Evolutionary conservation across 495 filamentous ascomycete species (phyloP).

Genomic region (Aspergillus egyptiacus): DNA sequence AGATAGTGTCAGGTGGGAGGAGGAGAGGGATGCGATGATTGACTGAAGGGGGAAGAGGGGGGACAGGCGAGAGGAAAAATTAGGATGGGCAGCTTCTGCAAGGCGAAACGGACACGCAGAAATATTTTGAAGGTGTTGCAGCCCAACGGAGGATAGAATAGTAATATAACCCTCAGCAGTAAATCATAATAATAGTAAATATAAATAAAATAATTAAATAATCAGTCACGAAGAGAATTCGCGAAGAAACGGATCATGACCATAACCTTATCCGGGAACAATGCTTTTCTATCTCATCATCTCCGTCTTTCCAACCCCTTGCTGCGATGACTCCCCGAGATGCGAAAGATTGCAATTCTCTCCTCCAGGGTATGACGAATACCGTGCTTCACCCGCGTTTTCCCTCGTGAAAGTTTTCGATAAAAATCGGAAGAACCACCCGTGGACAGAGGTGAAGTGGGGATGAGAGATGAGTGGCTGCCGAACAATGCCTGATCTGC

Average conservation of each 20-base stretch:
- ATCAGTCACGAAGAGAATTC: not conserved
- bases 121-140: slow-evolving; percentile 15
- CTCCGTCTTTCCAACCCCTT: not conserved
- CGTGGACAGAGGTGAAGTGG: slow-evolving; percentile 13
- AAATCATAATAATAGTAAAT: slow-evolving; percentile 2
- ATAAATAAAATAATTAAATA: slow-evolving; percentile 3
- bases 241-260: slow-evolving; percentile 12
- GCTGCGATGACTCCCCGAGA: not conserved
- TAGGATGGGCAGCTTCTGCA: not conserved
- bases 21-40: not conserved
- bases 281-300: slow-evolving; percentile 2
- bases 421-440: slow-evolving; percentile 3
- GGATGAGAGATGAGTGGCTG: slow-evolving; percentile 13
- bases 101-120: slow-evolving; percentile 10
- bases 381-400: too few relatives aligned
- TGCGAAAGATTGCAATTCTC: not conserved
- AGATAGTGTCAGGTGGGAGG: not conserved
- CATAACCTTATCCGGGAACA: slow-evolving; percentile 2
- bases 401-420: slow-evolving; percentile 6
- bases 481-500: slow-evolving; percentile 19
- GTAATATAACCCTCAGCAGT: too few relatives aligned
- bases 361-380: slow-evolving; percentile 5
- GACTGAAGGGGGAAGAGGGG: slow-evolving; percentile 1
- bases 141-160: slow-evolving; percentile 10
- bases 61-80: slow-evolving; percentile 5